Evolutionary conservation across 208 protist genomes (phyloP).

Genomic region (Leishmania guyanensis): DNA sequence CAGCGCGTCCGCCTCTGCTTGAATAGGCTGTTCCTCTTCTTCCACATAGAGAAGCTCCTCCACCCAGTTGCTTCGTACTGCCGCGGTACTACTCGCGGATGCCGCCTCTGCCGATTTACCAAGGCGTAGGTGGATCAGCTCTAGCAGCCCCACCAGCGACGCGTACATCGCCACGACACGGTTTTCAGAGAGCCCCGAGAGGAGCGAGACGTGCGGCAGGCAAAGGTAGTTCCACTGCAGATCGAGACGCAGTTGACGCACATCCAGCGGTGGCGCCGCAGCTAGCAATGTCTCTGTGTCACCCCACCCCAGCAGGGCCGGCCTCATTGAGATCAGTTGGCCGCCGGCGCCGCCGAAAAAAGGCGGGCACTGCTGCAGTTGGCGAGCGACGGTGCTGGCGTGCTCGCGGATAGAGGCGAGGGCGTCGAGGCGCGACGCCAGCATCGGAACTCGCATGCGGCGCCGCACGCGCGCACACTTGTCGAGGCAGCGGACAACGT

Average conservation of each 20-base stretch:
- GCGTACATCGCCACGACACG: slow-evolving; percentile 74
- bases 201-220: slow-evolving; percentile 52
- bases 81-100: background rate
- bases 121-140: slow-evolving; percentile 46
- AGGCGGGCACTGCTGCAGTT: slow-evolving; percentile 12
- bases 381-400: background rate
- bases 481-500: slow-evolving; percentile 62
- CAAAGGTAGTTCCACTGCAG: slow-evolving; percentile 63
- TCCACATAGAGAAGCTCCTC: slow-evolving; percentile 48
- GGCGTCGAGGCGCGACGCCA: slow-evolving; percentile 72
- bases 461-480: slow-evolving; percentile 66
- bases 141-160: slow-evolving; percentile 65
- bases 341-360: background rate
- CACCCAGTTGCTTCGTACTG: slow-evolving; percentile 36
- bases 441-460: slow-evolving; percentile 81
- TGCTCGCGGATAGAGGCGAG: slow-evolving; percentile 69
- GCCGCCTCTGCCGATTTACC: background rate
- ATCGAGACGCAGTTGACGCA: slow-evolving; percentile 46
- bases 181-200: slow-evolving; percentile 70
- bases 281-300: slow-evolving; percentile 62
- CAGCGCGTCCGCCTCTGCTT: background rate
- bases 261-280: slow-evolving; percentile 38
- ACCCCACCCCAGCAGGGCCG: slow-evolving; percentile 59
- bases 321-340: slow-evolving; percentile 8
- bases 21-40: slow-evolving; percentile 17